Percentiles rank a stretch among this genome's conserved stretches.
phyloP scores from a whole-genome alignment of 345 rosid genomes.

The Eucalyptus marginata region DNA sequence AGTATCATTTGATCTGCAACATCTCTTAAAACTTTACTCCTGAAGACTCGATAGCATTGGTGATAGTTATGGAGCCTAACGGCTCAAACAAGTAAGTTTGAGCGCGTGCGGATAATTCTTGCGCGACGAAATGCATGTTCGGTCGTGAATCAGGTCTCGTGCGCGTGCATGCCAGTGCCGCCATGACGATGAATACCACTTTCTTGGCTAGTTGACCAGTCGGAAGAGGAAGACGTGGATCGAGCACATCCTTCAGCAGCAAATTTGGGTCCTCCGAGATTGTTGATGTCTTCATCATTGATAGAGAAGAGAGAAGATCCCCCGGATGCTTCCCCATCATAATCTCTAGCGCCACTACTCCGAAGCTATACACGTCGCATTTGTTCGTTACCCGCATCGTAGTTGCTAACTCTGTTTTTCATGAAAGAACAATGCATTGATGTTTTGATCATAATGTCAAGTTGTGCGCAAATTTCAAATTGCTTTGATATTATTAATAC shows the following conservation, averaged over 20 bases:
- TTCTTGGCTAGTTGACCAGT: constrained; percentile 6
- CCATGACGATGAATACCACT: constrained; percentile 17
- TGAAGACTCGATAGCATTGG: constrained; percentile 7
- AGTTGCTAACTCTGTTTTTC: not conserved
- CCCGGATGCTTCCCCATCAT: constrained; percentile 69
- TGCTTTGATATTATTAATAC: too few relatives aligned
- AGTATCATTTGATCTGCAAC: not conserved
- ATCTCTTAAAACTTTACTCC: not conserved
- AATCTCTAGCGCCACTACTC: constrained; percentile 44
- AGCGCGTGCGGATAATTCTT: constrained; percentile 26
- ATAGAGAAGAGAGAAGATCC: constrained; percentile 5
- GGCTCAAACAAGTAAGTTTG: constrained; percentile 18
- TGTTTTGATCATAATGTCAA: too few relatives aligned
- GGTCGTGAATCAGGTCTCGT: constrained; percentile 27
- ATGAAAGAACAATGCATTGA: too few relatives aligned
- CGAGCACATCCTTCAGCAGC: constrained; percentile 32
- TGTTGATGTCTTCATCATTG: not conserved
- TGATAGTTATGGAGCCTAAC: constrained; percentile 4
- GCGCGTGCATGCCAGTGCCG: constrained; percentile 35
- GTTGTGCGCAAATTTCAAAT: too few relatives aligned
- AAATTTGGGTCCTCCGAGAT: constrained; percentile 3
- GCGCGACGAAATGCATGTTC: constrained; percentile 40
- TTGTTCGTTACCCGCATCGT: constrained; percentile 6
- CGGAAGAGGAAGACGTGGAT: too few relatives aligned
- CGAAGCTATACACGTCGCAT: constrained; percentile 61